These are phyloP conservation scores for Saksenaea vasiformis DNA, from an alignment of 371 early-diverging fungal species.

Conservation along the genomic window DNA sequence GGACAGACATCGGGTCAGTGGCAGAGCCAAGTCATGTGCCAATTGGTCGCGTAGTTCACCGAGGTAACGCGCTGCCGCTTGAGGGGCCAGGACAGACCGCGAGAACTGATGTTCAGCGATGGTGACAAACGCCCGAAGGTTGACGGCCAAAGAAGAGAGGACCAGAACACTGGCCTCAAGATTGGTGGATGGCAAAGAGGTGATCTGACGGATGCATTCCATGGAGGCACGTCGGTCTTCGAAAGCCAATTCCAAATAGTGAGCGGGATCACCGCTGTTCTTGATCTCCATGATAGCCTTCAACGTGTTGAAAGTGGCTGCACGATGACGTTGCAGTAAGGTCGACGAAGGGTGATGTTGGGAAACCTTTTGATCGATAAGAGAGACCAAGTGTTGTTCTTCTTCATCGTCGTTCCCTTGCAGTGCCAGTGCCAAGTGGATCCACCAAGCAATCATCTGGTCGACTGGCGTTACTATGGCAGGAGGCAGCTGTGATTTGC, in stretches of 20 bases:
- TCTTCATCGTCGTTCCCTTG: conserved; percentile 12
- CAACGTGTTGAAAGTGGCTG: conserved; percentile 22
- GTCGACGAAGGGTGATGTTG: conserved; percentile 20
- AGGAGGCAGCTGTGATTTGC: conserved; percentile 12
- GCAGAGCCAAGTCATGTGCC: conserved; percentile 20
- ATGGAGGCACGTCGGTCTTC: conserved; percentile 21
- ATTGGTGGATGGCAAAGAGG: conserved; percentile 14
- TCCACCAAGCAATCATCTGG: conserved; percentile 33
- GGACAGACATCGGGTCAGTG: conserved; percentile 13
- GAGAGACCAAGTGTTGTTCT: conserved; percentile 12
- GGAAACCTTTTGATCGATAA: conserved; percentile 15
- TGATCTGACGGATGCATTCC: conserved; percentile 29
- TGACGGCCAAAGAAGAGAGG: conserved; percentile 31
- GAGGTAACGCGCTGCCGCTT: conserved; percentile 18
- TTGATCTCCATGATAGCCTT: conserved; percentile 18
- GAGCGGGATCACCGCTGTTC: conserved; percentile 9
- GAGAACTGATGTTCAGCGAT: conserved; percentile 19
- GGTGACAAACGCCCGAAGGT: conserved; percentile 21
- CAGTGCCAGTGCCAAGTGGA: conserved; percentile 26
- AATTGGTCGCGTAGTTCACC: conserved; percentile 26
- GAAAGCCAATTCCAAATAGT: conserved; percentile 21
- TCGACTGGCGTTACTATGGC: conserved; percentile 22
- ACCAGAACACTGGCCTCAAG: conserved; percentile 32
- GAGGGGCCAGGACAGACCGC: conserved; percentile 10
- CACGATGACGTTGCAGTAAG: conserved; percentile 25